These are phyloP conservation scores for Thymus quinquecostatus DNA, from an alignment of 257 asterid species.

Conservation along the genomic window DNA sequence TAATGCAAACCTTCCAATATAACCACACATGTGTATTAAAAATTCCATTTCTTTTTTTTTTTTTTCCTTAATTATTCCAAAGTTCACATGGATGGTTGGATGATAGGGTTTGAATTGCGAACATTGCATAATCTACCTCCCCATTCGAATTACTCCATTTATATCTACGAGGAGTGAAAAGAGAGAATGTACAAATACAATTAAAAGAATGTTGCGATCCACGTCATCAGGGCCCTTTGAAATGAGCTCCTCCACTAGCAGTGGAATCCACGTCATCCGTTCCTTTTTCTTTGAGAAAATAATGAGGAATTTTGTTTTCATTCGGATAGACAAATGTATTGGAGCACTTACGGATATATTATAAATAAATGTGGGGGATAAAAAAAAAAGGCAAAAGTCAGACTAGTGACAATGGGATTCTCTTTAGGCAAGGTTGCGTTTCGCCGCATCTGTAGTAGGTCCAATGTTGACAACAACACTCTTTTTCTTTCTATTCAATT, in stretches of 20 bases:
- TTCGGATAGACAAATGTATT: constrained; percentile 3
- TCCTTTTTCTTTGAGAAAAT: constrained; percentile 3
- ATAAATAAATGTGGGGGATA: not conserved
- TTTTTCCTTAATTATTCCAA: no score
- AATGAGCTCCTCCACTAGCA: constrained; percentile 39
- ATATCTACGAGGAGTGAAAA: constrained; percentile 2
- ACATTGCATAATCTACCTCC: no score
- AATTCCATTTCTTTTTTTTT: no score
- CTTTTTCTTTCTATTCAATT: no score
- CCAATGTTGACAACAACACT: not conserved
- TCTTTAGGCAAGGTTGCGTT: constrained; percentile 28
- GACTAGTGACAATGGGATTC: constrained; percentile 26
- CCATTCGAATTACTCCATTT: no score
- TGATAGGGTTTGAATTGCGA: no score
- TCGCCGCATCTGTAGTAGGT: constrained; percentile 38
- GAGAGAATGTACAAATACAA: not conserved
- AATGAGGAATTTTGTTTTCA: not conserved
- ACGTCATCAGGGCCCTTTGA: constrained; percentile 32
- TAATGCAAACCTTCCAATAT: no score
- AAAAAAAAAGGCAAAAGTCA: constrained; percentile 14
- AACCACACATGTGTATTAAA: no score
- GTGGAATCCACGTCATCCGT: constrained; percentile 40
- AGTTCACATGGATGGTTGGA: no score
- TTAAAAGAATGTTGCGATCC: constrained; percentile 27
- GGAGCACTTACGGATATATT: constrained; percentile 1